A percentile compares a stretch with the other conserved stretches of the same genome.
Conservation (phyloP, 805 yeast species). For the Wickerhamomyces bisporus region DNA sequence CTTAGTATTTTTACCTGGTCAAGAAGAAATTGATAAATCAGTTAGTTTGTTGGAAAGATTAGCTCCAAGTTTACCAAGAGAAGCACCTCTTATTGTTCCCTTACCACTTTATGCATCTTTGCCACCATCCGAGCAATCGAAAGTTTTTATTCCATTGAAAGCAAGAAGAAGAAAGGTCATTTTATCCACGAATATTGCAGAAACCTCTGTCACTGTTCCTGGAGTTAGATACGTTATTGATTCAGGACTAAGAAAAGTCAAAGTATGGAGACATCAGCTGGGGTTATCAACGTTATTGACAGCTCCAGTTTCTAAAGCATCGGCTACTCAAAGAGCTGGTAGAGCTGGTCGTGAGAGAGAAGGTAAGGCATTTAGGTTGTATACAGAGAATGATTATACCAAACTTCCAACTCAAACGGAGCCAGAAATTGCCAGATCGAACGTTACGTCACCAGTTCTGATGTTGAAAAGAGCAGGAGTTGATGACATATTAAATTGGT, state of each 20-base stretch:
- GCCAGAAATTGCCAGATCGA: slow-evolving; percentile 87
- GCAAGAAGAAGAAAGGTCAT: slow-evolving; percentile 77
- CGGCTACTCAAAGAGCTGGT: slow-evolving; percentile 94
- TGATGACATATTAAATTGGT: slow-evolving; percentile 78
- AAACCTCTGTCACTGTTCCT: slow-evolving; percentile 92
- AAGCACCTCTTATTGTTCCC: slow-evolving; percentile 71
- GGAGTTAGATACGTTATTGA: slow-evolving; percentile 93
- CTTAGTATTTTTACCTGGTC: slow-evolving; percentile 92
- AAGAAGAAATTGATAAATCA: slow-evolving; percentile 91
- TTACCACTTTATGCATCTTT: slow-evolving; percentile 92
- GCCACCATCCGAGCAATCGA: slow-evolving; percentile 76
- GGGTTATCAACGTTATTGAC: slow-evolving; percentile 91
- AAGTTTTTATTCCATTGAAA: slow-evolving; percentile 65
- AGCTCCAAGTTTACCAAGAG: slow-evolving; percentile 62
- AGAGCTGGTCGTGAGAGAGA: slow-evolving; percentile 98
- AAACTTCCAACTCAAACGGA: slow-evolving; percentile 76
- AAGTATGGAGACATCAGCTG: slow-evolving; percentile 89
- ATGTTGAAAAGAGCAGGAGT: slow-evolving; percentile 81
- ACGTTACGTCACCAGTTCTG: slow-evolving; percentile 77
- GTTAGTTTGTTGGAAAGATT: slow-evolving; percentile 54
- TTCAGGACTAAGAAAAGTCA: slow-evolving; percentile 87
- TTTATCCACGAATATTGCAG: slow-evolving; percentile 94
- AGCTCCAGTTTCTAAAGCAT: slow-evolving; percentile 88
- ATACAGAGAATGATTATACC: slow-evolving; percentile 64
- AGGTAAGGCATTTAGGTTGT: slow-evolving; percentile 85